Percentiles rank a stretch among this genome's conserved stretches.
phyloP scores from a whole-genome alignment of 2,329 filamentous ascomycete species.

The Ceratocystis ficicola region DNA sequence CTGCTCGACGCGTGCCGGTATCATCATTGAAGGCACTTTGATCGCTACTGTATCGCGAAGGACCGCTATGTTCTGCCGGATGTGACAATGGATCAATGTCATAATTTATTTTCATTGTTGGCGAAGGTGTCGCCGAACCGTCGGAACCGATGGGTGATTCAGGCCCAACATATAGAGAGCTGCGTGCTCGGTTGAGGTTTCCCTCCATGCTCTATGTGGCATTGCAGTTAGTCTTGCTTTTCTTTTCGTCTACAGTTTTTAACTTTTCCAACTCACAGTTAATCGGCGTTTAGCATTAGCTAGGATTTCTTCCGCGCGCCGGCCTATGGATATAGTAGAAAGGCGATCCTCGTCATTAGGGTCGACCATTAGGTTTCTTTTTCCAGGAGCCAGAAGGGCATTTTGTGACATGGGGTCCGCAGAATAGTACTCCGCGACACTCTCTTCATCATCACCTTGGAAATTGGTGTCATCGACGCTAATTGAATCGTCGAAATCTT shows the following conservation, averaged over 20 bases:
- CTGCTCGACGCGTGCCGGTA: slow-evolving; percentile 38
- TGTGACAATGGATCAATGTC: slow-evolving; percentile 26
- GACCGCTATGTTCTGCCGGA: slow-evolving; percentile 30
- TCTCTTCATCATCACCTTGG: slow-evolving; percentile 56
- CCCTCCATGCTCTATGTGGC: slow-evolving; percentile 72
- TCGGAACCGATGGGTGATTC: slow-evolving; percentile 32
- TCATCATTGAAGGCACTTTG: slow-evolving; percentile 31
- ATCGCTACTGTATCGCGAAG: slow-evolving; percentile 51
- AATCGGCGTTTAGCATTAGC: slow-evolving; percentile 84
- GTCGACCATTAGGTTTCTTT: slow-evolving; percentile 24
- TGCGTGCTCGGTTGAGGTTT: slow-evolving; percentile 68
- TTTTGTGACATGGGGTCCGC: slow-evolving; percentile 34
- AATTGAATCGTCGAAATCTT: slow-evolving; percentile 49
- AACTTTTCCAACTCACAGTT: slow-evolving; percentile 48
- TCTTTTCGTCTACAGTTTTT: background rate
- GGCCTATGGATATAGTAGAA: slow-evolving; percentile 64
- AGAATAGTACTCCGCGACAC: slow-evolving; percentile 45
- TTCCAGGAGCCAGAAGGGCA: slow-evolving; percentile 25
- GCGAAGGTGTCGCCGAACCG: slow-evolving; percentile 40
- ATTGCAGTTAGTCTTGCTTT: slow-evolving; percentile 24
- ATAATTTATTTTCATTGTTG: slow-evolving; percentile 31
- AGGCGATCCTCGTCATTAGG: slow-evolving; percentile 45
- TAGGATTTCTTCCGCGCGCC: slow-evolving; percentile 76
- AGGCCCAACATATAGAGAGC: slow-evolving; percentile 44
- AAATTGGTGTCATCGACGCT: slow-evolving; percentile 55